Evolutionary conservation across 129 eudicot species (phyloP).

Genomic region (Arctium lappa): DNA sequence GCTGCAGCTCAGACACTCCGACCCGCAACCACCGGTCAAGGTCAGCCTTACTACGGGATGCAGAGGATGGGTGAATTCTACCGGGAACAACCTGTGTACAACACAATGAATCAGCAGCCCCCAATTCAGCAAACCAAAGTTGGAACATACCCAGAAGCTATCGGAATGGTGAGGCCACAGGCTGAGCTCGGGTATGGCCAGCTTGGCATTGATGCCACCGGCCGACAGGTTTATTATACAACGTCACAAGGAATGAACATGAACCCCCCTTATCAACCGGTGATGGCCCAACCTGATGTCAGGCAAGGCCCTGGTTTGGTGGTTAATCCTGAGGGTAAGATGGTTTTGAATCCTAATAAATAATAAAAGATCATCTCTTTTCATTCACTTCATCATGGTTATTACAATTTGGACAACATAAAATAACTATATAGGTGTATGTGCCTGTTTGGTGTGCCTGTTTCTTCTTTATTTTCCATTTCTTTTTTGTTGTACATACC

Average conservation of each 20-base stretch:
- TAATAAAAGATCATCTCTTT: background rate
- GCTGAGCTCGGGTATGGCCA: conserved; percentile 33
- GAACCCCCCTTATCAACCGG: conserved; percentile 34
- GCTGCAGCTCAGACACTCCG: conserved; percentile 17
- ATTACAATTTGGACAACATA: background rate
- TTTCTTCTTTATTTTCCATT: background rate
- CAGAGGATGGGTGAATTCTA: conserved; percentile 43
- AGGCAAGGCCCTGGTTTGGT: conserved; percentile 28
- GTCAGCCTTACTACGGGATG: conserved; percentile 43
- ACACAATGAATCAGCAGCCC: conserved; percentile 26
- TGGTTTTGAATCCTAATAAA: conserved; percentile 27
- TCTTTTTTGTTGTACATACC: conserved; percentile 3
- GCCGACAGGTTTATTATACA: conserved; percentile 44
- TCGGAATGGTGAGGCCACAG: conserved; percentile 36
- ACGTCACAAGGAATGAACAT: conserved; percentile 22
- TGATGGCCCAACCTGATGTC: conserved; percentile 17
- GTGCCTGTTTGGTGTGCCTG: conserved; percentile 5
- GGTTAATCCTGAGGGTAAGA: conserved; percentile 26
- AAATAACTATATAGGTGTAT: conserved; percentile 18
- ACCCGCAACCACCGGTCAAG: conserved; percentile 35
- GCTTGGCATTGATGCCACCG: conserved; percentile 39
- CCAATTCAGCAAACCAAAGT: conserved; percentile 27
- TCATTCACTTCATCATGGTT: background rate
- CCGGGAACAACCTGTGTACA: conserved; percentile 44
- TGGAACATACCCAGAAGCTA: conserved; percentile 35